These are phyloP conservation scores for Mucor saturninus DNA, from an alignment of 371 early-diverging fungal species.

Conservation along the genomic window DNA sequence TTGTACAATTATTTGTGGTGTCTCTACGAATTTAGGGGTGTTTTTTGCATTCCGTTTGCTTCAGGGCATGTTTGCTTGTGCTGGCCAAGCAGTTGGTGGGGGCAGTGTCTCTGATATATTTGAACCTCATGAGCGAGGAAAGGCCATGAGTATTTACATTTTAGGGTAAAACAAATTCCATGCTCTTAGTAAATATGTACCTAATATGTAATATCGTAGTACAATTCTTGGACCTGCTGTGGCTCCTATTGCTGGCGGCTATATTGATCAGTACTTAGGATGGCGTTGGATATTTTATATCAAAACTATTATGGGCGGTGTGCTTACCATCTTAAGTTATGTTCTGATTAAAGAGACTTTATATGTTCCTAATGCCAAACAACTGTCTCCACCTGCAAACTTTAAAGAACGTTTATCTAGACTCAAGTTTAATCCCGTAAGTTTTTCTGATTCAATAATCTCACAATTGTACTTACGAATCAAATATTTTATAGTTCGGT, in stretches of 20 bases:
- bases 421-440: conserved; percentile 47
- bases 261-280: conserved; percentile 51
- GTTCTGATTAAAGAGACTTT: conserved; percentile 61
- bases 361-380: conserved; percentile 30
- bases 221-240: conserved; percentile 59
- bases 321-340: conserved; percentile 40
- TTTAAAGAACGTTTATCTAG: conserved; percentile 19
- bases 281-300: conserved; percentile 68
- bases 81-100: conserved; percentile 48
- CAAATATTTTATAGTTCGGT: conserved; percentile 24
- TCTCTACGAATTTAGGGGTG: conserved; percentile 32
- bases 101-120: conserved; percentile 49
- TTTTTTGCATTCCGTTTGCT: conserved; percentile 47
- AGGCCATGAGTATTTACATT: conserved; percentile 44
- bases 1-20: conserved; percentile 39
- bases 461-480: no score
- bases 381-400: background rate
- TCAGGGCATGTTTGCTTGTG: conserved; percentile 44
- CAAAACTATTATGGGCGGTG: conserved; percentile 54
- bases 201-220: conserved; percentile 19
- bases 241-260: conserved; percentile 62
- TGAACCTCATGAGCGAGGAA: conserved; percentile 43
- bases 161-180: conserved; percentile 28
- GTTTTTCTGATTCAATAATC: conserved; percentile 3
- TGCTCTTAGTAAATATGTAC: background rate